A percentile compares a stretch with the other conserved stretches of the same genome.
Conservation (phyloP, 2,329 filamentous ascomycete genomes). For the Corynespora cassiicola region DNA sequence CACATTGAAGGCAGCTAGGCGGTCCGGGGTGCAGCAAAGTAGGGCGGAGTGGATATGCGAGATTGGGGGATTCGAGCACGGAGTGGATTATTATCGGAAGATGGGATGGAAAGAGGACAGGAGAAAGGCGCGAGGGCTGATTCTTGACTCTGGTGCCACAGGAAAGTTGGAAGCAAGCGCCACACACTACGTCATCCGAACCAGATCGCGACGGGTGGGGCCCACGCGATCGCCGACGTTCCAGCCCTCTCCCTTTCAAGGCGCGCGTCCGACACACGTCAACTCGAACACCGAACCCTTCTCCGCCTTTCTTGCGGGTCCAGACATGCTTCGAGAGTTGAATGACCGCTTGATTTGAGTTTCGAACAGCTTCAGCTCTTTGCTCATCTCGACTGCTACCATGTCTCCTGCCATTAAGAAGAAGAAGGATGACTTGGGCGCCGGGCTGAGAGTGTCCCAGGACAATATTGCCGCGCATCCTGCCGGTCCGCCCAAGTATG, state of each 20-base stretch:
- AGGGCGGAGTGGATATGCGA: no score
- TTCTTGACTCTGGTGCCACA: constrained; percentile 13
- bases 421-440: constrained; percentile 47
- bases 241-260: constrained; percentile 20
- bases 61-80: no score
- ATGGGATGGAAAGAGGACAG: no score
- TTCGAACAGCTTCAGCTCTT: no score
- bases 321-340: no score
- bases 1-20: no score
- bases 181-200: constrained; percentile 43
- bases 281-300: constrained; percentile 9
- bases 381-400: constrained; percentile 5
- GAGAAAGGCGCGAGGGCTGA: no score
- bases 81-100: not conserved
- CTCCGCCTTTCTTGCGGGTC: no score
- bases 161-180: constrained; percentile 37
- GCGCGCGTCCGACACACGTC: no score
- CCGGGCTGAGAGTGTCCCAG: constrained; percentile 52
- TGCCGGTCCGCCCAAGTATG: constrained; percentile 53
- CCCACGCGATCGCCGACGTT: constrained; percentile 21
- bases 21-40: no score
- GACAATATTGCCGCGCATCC: constrained; percentile 50
- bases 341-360: no score
- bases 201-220: constrained; percentile 24
- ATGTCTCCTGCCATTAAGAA: constrained; percentile 34